phyloP scores from a whole-genome alignment of 306 rosid species.

The Fagus crenata region DNA sequence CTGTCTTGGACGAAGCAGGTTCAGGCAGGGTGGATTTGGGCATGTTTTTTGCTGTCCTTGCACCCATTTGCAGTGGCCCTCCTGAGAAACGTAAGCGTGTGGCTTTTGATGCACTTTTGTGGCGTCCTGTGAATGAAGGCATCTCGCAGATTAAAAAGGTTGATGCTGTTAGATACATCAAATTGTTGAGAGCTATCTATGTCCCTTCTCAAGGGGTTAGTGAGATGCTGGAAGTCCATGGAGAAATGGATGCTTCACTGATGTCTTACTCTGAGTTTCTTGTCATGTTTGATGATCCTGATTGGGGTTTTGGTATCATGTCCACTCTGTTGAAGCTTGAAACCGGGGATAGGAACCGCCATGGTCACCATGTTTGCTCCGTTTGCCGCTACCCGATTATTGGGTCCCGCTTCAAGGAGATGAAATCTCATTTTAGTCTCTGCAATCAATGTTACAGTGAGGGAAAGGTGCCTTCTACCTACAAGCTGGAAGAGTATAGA shows the following conservation, averaged over 20 bases:
- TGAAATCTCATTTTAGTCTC: conserved; percentile 76
- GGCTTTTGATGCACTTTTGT: conserved; percentile 86
- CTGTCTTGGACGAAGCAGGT: conserved; percentile 73
- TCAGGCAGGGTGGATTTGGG: conserved; percentile 94
- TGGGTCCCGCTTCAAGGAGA: conserved; percentile 91
- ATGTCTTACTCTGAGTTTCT: conserved; percentile 81
- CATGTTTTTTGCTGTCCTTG: conserved; percentile 81
- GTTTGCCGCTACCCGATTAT: conserved; percentile 88
- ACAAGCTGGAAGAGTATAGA: conserved; percentile 88
- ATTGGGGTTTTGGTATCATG: conserved; percentile 98
- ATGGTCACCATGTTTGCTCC: conserved; percentile 69
- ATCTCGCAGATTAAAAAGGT: conserved; percentile 59
- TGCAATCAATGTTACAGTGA: conserved; percentile 97
- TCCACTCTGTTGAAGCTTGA: conserved; percentile 82
- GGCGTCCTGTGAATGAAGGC: conserved; percentile 93
- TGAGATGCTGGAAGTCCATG: conserved; percentile 78
- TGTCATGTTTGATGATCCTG: conserved; percentile 80
- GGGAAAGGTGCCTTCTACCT: conserved; percentile 93
- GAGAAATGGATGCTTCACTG: conserved; percentile 64
- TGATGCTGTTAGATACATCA: conserved; percentile 69
- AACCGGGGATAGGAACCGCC: conserved; percentile 85
- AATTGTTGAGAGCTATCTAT: conserved; percentile 74
- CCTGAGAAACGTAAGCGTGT: conserved; percentile 80
- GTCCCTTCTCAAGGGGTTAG: conserved; percentile 68
- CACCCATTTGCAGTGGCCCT: conserved; percentile 86